Evolutionary conservation across 495 filamentous ascomycete species (phyloP).

Genomic region (Hypoxylon intermedium): DNA sequence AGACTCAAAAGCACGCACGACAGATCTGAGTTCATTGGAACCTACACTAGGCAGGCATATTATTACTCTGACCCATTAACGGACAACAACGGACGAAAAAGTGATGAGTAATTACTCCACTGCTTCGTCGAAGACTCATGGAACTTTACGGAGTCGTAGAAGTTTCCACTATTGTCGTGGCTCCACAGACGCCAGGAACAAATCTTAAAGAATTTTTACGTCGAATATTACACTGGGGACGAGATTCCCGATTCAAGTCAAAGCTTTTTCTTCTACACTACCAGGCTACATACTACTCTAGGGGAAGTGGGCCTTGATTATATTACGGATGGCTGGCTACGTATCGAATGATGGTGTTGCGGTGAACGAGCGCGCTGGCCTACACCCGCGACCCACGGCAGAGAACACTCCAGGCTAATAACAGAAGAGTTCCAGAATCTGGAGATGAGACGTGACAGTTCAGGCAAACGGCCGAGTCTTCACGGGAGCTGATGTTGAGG

Average conservation of each 20-base stretch:
- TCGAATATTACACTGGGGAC: slow-evolving; percentile 35
- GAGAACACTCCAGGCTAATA: slow-evolving; percentile 24
- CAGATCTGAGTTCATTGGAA: not conserved
- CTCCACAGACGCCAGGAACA: slow-evolving; percentile 31
- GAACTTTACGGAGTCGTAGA: slow-evolving; percentile 22
- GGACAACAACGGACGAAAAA: not conserved
- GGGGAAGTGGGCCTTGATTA: slow-evolving; percentile 32
- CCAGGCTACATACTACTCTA: no score
- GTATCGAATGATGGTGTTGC: slow-evolving; percentile 33
- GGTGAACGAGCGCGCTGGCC: slow-evolving; percentile 20
- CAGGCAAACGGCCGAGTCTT: slow-evolving; percentile 5
- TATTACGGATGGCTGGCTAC: slow-evolving; percentile 11
- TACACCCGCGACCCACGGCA: slow-evolving; percentile 16
- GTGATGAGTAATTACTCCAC: slow-evolving; percentile 31
- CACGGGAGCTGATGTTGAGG: slow-evolving; percentile 24
- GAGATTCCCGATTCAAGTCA: slow-evolving; percentile 32
- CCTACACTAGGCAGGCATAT: not conserved
- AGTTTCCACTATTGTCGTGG: slow-evolving; percentile 35
- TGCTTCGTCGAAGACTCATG: slow-evolving; percentile 31
- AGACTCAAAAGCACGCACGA: not conserved
- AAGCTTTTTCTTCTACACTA: slow-evolving; percentile 23
- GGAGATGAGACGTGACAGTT: slow-evolving; percentile 17
- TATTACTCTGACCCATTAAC: not conserved
- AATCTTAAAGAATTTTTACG: slow-evolving; percentile 28
- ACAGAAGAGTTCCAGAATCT: slow-evolving; percentile 21